These are phyloP conservation scores for Guyanaporus albipodus DNA, from an alignment of 768 basidiomycete genomes.

Conservation along the genomic window DNA sequence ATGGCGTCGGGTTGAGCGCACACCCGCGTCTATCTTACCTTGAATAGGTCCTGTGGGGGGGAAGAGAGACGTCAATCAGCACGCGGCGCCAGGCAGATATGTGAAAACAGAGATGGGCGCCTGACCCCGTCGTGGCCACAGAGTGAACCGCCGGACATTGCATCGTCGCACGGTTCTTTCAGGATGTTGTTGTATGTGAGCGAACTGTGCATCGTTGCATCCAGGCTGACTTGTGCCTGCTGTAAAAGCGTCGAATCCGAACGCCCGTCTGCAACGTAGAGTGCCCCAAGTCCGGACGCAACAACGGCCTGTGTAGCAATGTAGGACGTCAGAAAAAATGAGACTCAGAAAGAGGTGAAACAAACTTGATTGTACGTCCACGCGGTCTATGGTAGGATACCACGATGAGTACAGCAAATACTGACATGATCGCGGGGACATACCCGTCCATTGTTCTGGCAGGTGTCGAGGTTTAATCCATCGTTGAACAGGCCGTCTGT, in stretches of 20 bases:
- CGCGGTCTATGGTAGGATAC: constrained; percentile 40
- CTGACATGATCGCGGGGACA: neutral
- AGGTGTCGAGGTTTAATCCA: constrained; percentile 21
- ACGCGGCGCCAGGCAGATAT: no score
- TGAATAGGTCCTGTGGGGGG: constrained; percentile 23
- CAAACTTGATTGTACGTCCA: constrained; percentile 59
- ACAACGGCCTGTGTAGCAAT: constrained; percentile 42
- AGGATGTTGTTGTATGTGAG: constrained; percentile 41
- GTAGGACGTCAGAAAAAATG: neutral
- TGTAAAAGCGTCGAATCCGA: constrained; percentile 36
- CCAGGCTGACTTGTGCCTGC: constrained; percentile 49
- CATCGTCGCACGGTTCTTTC: constrained; percentile 51
- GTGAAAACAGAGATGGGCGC: neutral
- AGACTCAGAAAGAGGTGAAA: neutral
- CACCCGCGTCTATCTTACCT: constrained; percentile 21
- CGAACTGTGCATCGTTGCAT: constrained; percentile 41
- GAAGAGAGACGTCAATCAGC: neutral
- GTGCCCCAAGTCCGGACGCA: constrained; percentile 48
- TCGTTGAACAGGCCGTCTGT: constrained; percentile 31
- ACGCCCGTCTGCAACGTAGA: constrained; percentile 38
- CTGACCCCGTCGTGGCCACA: constrained; percentile 47
- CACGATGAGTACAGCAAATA: neutral
- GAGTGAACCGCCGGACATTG: constrained; percentile 33
- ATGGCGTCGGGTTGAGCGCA: neutral
- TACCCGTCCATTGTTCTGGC: constrained; percentile 28